phyloP scores from a whole-genome alignment of 108 stramenopile genomes.

The Epithemia pelagica region DNA sequence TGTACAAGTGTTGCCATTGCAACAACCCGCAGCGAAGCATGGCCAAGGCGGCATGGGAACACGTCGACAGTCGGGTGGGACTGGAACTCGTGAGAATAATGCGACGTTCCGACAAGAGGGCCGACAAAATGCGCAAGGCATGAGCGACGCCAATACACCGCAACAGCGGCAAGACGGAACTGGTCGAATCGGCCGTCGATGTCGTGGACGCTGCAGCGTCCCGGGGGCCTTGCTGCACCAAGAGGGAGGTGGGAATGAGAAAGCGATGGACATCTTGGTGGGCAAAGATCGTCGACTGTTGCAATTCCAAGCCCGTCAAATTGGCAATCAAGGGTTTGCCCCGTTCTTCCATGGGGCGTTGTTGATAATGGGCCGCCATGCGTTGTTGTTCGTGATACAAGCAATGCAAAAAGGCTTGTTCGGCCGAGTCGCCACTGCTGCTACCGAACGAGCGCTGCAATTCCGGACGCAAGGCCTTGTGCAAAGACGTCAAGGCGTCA shows the following conservation, averaged over 20 bases:
- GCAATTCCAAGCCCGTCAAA: slow-evolving; percentile 32
- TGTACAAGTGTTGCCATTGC: slow-evolving; percentile 71
- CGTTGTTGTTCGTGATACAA: slow-evolving; percentile 35
- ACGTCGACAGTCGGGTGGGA: slow-evolving; percentile 61
- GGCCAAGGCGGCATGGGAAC: slow-evolving; percentile 59
- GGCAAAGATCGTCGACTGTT: slow-evolving; percentile 14
- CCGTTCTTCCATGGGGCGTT: slow-evolving; percentile 24
- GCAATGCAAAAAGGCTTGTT: slow-evolving; percentile 29
- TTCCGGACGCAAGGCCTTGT: slow-evolving; percentile 15
- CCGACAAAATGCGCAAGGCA: slow-evolving; percentile 61
- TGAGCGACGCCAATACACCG: slow-evolving; percentile 61
- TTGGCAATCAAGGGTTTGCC: slow-evolving; percentile 29
- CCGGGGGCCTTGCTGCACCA: slow-evolving; percentile 8
- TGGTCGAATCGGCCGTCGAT: slow-evolving; percentile 1
- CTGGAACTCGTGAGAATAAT: slow-evolving; percentile 58
- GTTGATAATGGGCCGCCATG: slow-evolving; percentile 19
- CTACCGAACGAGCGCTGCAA: slow-evolving; percentile 19
- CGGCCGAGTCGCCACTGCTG: slow-evolving; percentile 19
- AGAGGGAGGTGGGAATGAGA: slow-evolving; percentile 38
- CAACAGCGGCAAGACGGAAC: slow-evolving; percentile 68
- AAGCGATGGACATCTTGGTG: slow-evolving; percentile 37
- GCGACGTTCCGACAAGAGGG: slow-evolving; percentile 69
- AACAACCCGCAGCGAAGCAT: slow-evolving; percentile 68
- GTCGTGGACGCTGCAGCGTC: not conserved
- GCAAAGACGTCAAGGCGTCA: slow-evolving; percentile 32